Base-by-base conservation (phyloP, 768 basidiomycete species). In the Mycena indigotica region DNA sequence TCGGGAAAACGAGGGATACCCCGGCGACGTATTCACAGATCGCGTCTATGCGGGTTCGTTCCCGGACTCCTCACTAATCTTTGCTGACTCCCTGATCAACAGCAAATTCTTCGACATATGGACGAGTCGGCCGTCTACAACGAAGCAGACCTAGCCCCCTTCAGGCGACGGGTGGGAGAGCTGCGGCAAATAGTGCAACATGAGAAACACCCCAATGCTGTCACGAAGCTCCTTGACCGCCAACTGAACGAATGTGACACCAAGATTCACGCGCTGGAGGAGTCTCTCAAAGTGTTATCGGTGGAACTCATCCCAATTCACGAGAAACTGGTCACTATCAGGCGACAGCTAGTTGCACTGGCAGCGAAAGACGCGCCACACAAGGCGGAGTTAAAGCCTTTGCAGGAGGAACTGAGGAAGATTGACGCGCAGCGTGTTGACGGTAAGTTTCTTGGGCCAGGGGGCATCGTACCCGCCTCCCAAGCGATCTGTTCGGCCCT, bases 341-440 rank as follows among this genome's bases (percentile, higher is more conserved):
- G 97, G 56, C 87, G 95, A 63, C 89, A 94, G 69, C 84, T 99
- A 30, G 93, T 91, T 29, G 83, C 89, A 5, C 81, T 98, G 50
- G 91, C 93, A 23, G 90, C 92, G 5, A 93, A 93, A 72, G 91
- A 90, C 62, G 89, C 90, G 12, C 83, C 88, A 5, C 84, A 88
- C 62, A 95, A 93, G 71, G 77, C 86, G 6, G 95, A 97, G 71
- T 81, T 96, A 56, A 95, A 95, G 74, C 88, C 91, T 41, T 74
- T 98, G 45, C 83, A 91, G 56, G 94, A 97, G 70, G 97, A 98
- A 67, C 80, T 99, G 53, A 84, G 96, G 55, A 92, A 89, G 75
- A 96, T 99, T 64, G 97, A 99, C 78, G 88, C 90, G 89, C 89
- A 93, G 73, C 92, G 95, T 16, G 93, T 96, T 3, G 94, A 98